Conservation (phyloP, 2,329 filamentous ascomycete genomes). For the Fusarium avenaceum region DNA sequence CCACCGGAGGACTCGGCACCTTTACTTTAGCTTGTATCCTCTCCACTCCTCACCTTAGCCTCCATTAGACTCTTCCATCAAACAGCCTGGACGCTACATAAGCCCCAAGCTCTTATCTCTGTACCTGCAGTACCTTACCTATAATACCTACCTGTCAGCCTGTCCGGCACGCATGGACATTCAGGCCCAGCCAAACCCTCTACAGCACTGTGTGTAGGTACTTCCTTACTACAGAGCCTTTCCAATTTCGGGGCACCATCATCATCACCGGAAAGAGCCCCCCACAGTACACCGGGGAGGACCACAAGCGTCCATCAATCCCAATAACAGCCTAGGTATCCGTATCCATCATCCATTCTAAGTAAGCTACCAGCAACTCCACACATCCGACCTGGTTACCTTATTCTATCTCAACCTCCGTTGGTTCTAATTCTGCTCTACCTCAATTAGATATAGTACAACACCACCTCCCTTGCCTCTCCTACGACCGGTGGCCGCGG, state of each 20-base stretch:
- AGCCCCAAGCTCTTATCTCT: too few relatives aligned
- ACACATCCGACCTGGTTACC: conserved; percentile 37
- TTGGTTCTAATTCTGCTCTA: conserved; percentile 2
- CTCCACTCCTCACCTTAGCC: not conserved
- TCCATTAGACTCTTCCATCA: not conserved
- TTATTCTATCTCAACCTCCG: conserved; percentile 29
- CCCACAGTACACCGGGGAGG: conserved; percentile 23
- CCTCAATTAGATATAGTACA: conserved; percentile 3
- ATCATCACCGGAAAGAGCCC: conserved; percentile 30
- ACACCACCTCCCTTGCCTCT: not conserved
- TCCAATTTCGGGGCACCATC: conserved; percentile 32
- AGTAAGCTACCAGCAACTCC: conserved; percentile 11
- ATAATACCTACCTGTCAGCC: too few relatives aligned
- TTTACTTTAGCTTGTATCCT: not conserved
- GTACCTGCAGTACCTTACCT: too few relatives aligned
- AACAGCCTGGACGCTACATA: too few relatives aligned
- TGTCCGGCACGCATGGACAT: not conserved
- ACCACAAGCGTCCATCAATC: conserved; percentile 26
- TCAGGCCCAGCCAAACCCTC: not conserved
- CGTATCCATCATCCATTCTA: conserved; percentile 11
- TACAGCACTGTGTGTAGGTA: not conserved
- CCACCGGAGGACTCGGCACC: conserved; percentile 18
- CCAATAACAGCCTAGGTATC: not conserved
- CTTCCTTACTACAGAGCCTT: not conserved
- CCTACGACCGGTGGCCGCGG: conserved; percentile 25